Conservation (phyloP, 2,329 filamentous ascomycete species). For the Fusarium albosuccineum region DNA sequence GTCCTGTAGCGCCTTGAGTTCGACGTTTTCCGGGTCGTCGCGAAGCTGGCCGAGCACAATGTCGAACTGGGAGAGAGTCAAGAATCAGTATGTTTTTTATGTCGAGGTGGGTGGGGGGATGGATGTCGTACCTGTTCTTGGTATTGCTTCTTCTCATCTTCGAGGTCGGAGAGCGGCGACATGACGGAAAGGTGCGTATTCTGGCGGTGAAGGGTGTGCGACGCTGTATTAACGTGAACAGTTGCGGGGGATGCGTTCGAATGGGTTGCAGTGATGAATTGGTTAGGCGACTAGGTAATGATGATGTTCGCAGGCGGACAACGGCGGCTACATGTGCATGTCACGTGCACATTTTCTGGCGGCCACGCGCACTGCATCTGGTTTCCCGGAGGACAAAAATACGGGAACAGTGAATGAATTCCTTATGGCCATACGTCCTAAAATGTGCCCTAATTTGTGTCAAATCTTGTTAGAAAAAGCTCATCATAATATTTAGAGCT, state of each 20-base stretch:
- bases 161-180: slow-evolving; percentile 56
- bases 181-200: slow-evolving; percentile 32
- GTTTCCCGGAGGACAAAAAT: too few species aligned
- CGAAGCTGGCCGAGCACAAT: slow-evolving; percentile 81
- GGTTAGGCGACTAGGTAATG: slow-evolving; percentile 7
- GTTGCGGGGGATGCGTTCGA: slow-evolving; percentile 1
- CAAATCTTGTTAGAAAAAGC: too few species aligned
- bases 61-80: slow-evolving; percentile 71
- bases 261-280: slow-evolving; percentile 13
- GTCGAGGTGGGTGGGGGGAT: not conserved
- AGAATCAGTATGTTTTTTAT: slow-evolving; percentile 27
- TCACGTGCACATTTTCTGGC: slow-evolving; percentile 28
- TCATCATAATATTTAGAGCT: too few species aligned
- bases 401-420: too few species aligned
- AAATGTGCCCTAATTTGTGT: too few species aligned
- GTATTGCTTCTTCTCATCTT: slow-evolving; percentile 67
- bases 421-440: too few species aligned
- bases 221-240: not conserved
- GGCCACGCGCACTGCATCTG: too few species aligned
- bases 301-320: slow-evolving; percentile 6
- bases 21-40: slow-evolving; percentile 83
- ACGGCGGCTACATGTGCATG: slow-evolving; percentile 28
- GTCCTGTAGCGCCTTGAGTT: slow-evolving; percentile 80
- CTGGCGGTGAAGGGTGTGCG: not conserved
- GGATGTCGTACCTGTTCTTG: slow-evolving; percentile 65